phyloP scores from a whole-genome alignment of 1,139 yeast species.

The Meyerozyma carpophila region DNA sequence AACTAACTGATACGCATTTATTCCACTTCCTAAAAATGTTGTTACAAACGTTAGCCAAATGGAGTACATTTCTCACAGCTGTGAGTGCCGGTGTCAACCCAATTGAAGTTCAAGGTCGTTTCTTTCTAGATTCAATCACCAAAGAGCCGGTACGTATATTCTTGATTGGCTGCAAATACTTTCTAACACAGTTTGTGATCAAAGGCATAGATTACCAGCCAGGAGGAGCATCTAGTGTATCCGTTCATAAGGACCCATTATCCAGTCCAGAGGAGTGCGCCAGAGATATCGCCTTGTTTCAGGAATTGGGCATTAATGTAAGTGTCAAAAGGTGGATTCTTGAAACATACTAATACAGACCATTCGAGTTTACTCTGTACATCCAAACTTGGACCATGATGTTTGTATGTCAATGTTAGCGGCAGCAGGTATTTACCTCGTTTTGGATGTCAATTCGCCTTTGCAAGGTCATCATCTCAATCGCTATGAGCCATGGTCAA shows the following conservation, averaged over 20 bases:
- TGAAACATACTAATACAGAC: constrained; percentile 39
- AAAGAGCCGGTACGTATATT: constrained; percentile 56
- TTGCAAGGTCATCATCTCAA: constrained; percentile 69
- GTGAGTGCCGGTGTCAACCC: constrained; percentile 41
- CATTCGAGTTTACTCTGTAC: constrained; percentile 79
- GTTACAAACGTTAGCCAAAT: not conserved
- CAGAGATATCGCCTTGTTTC: constrained; percentile 69
- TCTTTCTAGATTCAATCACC: constrained; percentile 74
- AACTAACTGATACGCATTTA: not conserved
- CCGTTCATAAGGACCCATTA: constrained; percentile 56
- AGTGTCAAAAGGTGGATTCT: constrained; percentile 11
- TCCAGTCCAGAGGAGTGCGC: constrained; percentile 67
- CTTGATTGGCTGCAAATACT: not conserved
- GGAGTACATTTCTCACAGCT: not conserved
- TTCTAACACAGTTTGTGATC: constrained; percentile 22
- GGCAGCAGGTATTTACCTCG: constrained; percentile 83
- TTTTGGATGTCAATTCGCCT: constrained; percentile 90
- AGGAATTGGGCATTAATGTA: constrained; percentile 71
- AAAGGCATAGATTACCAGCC: constrained; percentile 86
- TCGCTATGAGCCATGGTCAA: constrained; percentile 84
- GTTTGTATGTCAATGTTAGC: constrained; percentile 89
- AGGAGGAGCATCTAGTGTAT: constrained; percentile 74
- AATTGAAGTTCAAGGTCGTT: constrained; percentile 56
- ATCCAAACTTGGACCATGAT: constrained; percentile 80
- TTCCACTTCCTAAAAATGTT: not conserved